Evolutionary conservation across 768 basidiomycete species (phyloP).

Genomic region (Guyanaporus albipodus): DNA sequence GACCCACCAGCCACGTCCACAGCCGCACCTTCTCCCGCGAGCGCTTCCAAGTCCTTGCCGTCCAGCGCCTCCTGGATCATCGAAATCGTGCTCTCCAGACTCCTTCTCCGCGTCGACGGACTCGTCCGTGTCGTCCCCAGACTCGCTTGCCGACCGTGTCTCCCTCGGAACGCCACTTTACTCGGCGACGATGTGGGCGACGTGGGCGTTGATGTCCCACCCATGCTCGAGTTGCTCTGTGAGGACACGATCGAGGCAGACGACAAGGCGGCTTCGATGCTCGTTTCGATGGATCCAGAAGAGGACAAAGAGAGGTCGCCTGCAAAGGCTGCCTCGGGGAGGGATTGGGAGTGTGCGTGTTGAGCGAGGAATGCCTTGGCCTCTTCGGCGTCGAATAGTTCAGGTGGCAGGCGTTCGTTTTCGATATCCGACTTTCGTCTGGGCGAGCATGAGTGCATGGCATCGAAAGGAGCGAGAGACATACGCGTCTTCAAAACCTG

Average conservation of each 20-base stretch:
- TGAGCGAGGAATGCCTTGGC: conserved; percentile 56
- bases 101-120: conserved; percentile 87
- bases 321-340: conserved; percentile 51
- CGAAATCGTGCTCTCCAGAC: conserved; percentile 92
- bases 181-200: conserved; percentile 47
- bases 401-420: conserved; percentile 97
- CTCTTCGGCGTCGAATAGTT: conserved; percentile 79
- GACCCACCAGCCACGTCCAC: background rate
- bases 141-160: conserved; percentile 50
- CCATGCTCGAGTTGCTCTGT: conserved; percentile 17
- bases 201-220: conserved; percentile 18
- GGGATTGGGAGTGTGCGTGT: conserved; percentile 31
- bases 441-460: background rate
- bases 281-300: conserved; percentile 42
- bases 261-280: conserved; percentile 32
- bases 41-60: conserved; percentile 48
- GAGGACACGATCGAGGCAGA: conserved; percentile 24
- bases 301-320: conserved; percentile 43
- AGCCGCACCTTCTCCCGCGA: background rate
- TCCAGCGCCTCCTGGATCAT: conserved; percentile 93
- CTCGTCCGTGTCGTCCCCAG: conserved; percentile 90
- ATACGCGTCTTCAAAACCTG: conserved; percentile 92
- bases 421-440: conserved; percentile 98
- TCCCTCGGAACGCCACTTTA: conserved; percentile 55
- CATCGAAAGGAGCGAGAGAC: conserved; percentile 31